Evolutionary conservation across 1,284 basidiomycete genomes (phyloP).

Genomic region (Apiotrichum mycotoxinovorans): DNA sequence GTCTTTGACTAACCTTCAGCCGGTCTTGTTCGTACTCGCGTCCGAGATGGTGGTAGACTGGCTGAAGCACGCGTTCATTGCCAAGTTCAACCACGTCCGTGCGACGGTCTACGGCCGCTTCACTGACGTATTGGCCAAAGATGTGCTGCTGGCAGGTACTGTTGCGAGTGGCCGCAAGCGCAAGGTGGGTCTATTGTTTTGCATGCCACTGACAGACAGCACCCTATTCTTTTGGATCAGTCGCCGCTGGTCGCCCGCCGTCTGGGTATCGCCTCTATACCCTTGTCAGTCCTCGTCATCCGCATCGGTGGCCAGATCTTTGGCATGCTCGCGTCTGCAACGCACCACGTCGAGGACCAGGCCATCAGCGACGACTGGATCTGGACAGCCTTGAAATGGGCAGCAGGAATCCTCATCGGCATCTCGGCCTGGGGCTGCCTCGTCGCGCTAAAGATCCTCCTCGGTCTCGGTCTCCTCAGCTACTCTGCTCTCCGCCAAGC

Average conservation of each 20-base stretch:
- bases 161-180: slow-evolving; percentile 42
- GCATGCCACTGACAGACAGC: slow-evolving; percentile 52
- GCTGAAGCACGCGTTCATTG: slow-evolving; percentile 99
- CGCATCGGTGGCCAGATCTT: slow-evolving; percentile 78
- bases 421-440: slow-evolving; percentile 75
- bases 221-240: slow-evolving; percentile 79
- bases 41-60: slow-evolving; percentile 97
- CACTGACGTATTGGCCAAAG: slow-evolving; percentile 91
- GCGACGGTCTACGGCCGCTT: slow-evolving; percentile 94
- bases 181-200: slow-evolving; percentile 56
- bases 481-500: slow-evolving; percentile 71
- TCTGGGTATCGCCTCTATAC: slow-evolving; percentile 88
- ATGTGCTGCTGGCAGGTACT: slow-evolving; percentile 74
- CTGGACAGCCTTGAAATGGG: slow-evolving; percentile 58
- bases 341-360: slow-evolving; percentile 26
- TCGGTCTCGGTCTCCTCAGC: slow-evolving; percentile 79
- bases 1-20: slow-evolving; percentile 54
- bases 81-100: slow-evolving; percentile 91
- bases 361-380: slow-evolving; percentile 35
- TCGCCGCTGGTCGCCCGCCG: slow-evolving; percentile 90
- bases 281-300: slow-evolving; percentile 85
- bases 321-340: slow-evolving; percentile 56
- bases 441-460: slow-evolving; percentile 78
- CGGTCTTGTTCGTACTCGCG: slow-evolving; percentile 81
- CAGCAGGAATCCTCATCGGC: slow-evolving; percentile 60